Conservation (phyloP, 1,284 basidiomycete genomes). For the Ustilago tritici region DNA sequence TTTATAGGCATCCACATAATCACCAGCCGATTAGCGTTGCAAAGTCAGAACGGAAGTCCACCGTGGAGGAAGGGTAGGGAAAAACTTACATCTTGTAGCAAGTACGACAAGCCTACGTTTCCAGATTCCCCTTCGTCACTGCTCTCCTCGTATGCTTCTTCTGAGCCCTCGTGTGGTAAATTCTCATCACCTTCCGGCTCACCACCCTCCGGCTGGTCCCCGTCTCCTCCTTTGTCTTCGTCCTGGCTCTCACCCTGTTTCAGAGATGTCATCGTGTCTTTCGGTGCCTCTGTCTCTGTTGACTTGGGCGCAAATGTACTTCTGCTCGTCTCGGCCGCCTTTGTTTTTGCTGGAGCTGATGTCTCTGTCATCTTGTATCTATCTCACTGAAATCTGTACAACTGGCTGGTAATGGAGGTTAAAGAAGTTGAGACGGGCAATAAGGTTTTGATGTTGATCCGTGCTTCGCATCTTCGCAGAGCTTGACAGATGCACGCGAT, state of each 20-base stretch:
- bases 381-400: neutral
- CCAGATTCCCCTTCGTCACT: slow-evolving; percentile 10
- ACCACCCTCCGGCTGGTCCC: neutral
- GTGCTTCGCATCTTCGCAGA: neutral
- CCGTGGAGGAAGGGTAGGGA: neutral
- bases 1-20: no score
- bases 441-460: slow-evolving; percentile 6
- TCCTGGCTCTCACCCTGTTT: neutral
- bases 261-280: neutral
- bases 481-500: neutral
- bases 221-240: neutral
- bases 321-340: neutral
- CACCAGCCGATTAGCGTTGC: neutral
- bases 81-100: slow-evolving; percentile 39
- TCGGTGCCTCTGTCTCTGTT: neutral
- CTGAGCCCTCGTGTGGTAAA: slow-evolving; percentile 3
- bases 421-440: neutral
- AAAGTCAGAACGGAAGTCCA: neutral
- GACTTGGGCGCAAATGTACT: neutral
- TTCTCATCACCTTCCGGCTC: neutral
- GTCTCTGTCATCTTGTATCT: slow-evolving; percentile 7
- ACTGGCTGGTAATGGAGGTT: neutral
- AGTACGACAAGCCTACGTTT: slow-evolving; percentile 31
- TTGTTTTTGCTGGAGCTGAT: neutral
- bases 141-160: slow-evolving; percentile 7